Conservation (phyloP, 2,329 filamentous ascomycete genomes). For the Sarocladium oryzae region DNA sequence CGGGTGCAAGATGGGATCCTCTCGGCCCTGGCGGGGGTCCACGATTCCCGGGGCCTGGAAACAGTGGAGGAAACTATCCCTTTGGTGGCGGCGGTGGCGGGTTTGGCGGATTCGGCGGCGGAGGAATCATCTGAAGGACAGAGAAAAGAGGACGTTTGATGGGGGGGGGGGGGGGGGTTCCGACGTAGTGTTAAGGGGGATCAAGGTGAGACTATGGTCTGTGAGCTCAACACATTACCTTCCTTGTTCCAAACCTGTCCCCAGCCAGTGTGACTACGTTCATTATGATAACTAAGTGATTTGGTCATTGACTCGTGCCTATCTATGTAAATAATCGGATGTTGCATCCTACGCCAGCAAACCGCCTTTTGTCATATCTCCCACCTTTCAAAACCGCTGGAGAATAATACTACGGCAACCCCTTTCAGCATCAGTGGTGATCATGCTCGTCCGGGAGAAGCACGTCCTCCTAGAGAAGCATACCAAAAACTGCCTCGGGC, state of each 20-base stretch:
- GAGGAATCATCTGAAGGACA: conserved; percentile 25
- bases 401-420: too few relatives aligned
- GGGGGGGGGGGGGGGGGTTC: too few relatives aligned
- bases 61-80: conserved; percentile 19
- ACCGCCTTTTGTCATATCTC: neutral
- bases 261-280: neutral
- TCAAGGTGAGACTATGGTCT: too few relatives aligned
- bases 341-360: neutral
- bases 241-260: neutral
- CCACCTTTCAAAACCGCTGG: neutral
- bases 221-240: too few relatives aligned
- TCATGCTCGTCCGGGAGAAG: neutral
- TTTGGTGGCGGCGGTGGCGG: conserved; percentile 21
- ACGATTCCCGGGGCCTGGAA: conserved; percentile 38
- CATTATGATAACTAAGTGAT: neutral
- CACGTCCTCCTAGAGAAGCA: too few relatives aligned
- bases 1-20: conserved; percentile 88
- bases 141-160: too few relatives aligned
- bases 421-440: too few relatives aligned
- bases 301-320: conserved; percentile 6
- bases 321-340: conserved; percentile 4
- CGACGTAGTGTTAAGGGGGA: too few relatives aligned
- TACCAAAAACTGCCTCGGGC: too few relatives aligned
- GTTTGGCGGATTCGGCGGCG: conserved; percentile 31
- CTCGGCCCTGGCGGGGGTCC: conserved; percentile 60